Conservation (phyloP, 179 eudicot species). For the Heliamphora ciliata region DNA sequence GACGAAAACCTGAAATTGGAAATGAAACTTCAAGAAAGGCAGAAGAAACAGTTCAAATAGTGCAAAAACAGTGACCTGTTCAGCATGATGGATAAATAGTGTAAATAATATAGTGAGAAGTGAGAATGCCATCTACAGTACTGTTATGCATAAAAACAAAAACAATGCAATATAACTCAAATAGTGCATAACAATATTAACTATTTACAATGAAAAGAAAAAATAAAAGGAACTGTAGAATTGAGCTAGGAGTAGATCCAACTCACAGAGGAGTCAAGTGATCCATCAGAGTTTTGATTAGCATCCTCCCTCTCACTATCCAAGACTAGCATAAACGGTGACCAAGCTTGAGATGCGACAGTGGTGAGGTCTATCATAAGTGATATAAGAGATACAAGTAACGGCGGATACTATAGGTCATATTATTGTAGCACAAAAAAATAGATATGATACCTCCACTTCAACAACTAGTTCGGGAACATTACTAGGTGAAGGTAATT, state of each 20-base stretch:
- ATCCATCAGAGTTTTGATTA: slow-evolving; percentile 31
- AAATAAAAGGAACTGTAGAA: background rate
- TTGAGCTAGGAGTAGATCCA: slow-evolving; percentile 9
- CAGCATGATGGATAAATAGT: background rate
- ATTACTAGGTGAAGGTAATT: slow-evolving; percentile 26
- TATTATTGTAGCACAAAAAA: background rate
- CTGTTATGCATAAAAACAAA: background rate
- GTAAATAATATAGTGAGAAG: background rate
- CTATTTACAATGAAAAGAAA: background rate
- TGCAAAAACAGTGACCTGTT: background rate
- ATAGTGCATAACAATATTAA: background rate
- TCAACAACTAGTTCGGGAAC: slow-evolving; percentile 38
- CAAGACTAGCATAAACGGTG: slow-evolving; percentile 51
- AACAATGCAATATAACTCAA: background rate
- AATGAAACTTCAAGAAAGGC: background rate
- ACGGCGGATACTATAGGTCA: background rate
- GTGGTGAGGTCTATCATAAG: background rate
- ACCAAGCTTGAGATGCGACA: slow-evolving; percentile 67
- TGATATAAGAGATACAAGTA: background rate
- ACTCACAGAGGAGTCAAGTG: slow-evolving; percentile 58
- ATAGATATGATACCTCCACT: slow-evolving; percentile 50
- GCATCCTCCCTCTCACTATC: slow-evolving; percentile 35
- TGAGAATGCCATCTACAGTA: background rate
- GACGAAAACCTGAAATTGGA: slow-evolving; percentile 50
- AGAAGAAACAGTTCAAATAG: background rate